Percentiles rank a stretch among this genome's conserved stretches.
Conservation (phyloP, 2,329 filamentous ascomycete species). For the Botrytis byssoidea region DNA sequence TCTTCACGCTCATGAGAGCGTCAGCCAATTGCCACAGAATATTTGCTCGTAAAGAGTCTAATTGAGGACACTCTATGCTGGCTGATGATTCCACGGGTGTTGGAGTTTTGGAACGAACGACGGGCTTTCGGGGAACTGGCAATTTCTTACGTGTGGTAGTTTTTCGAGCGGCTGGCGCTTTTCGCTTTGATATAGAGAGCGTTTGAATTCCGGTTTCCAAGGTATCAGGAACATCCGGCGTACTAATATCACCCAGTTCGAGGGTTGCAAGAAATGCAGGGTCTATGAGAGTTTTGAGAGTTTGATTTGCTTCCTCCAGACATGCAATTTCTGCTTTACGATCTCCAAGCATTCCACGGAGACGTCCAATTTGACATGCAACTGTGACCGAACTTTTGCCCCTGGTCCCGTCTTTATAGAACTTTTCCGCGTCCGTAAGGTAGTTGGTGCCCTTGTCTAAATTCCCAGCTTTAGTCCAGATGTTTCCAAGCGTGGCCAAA, state of each 20-base stretch:
- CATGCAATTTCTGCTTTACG: conserved; percentile 48
- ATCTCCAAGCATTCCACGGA: conserved; percentile 50
- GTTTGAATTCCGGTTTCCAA: conserved; percentile 32
- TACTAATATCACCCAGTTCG: conserved; percentile 25
- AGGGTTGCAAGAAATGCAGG: conserved; percentile 38
- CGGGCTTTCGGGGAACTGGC: conserved; percentile 34
- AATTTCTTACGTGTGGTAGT: conserved; percentile 33
- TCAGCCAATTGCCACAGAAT: conserved; percentile 52
- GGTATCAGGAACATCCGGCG: conserved; percentile 25
- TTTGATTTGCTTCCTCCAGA: conserved; percentile 49
- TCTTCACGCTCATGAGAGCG: conserved; percentile 45
- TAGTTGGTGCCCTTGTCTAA: conserved; percentile 56
- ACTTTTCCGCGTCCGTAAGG: conserved; percentile 53
- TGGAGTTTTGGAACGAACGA: conserved; percentile 32
- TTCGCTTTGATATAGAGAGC: conserved; percentile 38
- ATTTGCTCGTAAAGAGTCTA: conserved; percentile 47
- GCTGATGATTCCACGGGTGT: conserved; percentile 28
- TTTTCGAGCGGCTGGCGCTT: conserved; percentile 32
- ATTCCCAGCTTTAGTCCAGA: conserved; percentile 58
- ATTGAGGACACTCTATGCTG: conserved; percentile 38
- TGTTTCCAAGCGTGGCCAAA: conserved; percentile 53
- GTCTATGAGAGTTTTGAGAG: conserved; percentile 45
- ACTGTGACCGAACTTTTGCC: conserved; percentile 49
- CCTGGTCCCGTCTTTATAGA: conserved; percentile 48
- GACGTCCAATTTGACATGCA: conserved; percentile 55